Conservation (phyloP, 2,329 filamentous ascomycete genomes). For the Alternaria ventricosa region DNA sequence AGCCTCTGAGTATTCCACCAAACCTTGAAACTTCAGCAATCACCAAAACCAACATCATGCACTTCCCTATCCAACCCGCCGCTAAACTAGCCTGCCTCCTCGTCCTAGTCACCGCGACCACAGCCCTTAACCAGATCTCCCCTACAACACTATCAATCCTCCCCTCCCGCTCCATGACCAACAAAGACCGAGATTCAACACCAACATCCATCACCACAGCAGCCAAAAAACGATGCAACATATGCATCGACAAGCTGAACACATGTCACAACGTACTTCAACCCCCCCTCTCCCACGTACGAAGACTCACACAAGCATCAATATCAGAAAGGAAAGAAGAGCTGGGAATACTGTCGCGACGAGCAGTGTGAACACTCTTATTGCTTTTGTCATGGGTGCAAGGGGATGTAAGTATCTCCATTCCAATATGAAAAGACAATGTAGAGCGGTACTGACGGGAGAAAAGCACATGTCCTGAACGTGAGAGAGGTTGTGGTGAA, state of each 20-base stretch:
- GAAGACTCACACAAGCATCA: rapidly evolving
- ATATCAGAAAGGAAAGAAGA: background rate
- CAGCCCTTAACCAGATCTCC: background rate
- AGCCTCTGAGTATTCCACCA: no score
- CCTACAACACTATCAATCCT: background rate
- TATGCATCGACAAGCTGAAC: background rate
- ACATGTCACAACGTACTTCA: background rate
- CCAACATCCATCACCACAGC: background rate
- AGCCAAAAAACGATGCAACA: background rate
- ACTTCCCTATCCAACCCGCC: background rate
- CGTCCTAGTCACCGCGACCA: background rate
- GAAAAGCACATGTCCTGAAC: background rate
- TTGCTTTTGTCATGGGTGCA: background rate
- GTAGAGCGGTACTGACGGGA: background rate
- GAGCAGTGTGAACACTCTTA: background rate
- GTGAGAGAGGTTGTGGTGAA: background rate
- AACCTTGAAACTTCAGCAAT: background rate
- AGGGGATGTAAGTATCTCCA: background rate
- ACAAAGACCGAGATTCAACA: background rate
- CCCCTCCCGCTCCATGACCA: background rate
- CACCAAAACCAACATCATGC: background rate
- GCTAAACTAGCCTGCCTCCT: background rate
- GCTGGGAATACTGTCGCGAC: background rate
- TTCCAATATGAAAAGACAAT: background rate
- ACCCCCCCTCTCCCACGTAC: background rate